Percentiles rank a stretch among this genome's conserved stretches.
Evolutionary conservation across 2,329 filamentous ascomycete genomes (phyloP).

Genomic region (Fusarium subtropicale): DNA sequence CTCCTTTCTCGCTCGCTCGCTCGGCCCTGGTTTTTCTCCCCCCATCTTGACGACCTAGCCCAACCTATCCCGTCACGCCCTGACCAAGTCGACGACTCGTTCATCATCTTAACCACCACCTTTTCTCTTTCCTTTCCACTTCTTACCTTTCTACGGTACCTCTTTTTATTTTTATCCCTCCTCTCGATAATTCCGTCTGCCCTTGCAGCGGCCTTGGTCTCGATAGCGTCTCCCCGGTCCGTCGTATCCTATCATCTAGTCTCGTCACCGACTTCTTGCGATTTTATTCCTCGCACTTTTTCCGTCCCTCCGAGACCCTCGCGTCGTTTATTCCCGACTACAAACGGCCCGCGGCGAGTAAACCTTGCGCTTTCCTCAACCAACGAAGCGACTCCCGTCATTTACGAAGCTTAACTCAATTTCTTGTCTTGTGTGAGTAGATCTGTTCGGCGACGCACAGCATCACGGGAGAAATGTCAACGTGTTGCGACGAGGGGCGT

Average conservation of each 20-base stretch:
- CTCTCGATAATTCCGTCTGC: slow-evolving; percentile 40
- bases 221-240: slow-evolving; percentile 36
- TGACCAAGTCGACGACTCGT: slow-evolving; percentile 41
- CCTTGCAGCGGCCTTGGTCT: slow-evolving; percentile 40
- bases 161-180: slow-evolving; percentile 31
- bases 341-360: slow-evolving; percentile 38
- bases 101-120: slow-evolving; percentile 44
- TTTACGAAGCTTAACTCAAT: slow-evolving; percentile 28
- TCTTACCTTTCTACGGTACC: slow-evolving; percentile 29
- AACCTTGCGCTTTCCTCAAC: slow-evolving; percentile 38
- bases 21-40: slow-evolving; percentile 44
- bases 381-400: slow-evolving; percentile 37
- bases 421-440: slow-evolving; percentile 42
- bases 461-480: slow-evolving; percentile 32
- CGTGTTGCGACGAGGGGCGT: slow-evolving; percentile 44
- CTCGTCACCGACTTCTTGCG: slow-evolving; percentile 40
- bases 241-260: slow-evolving; percentile 24
- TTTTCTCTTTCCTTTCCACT: slow-evolving; percentile 27
- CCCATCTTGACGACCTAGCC: slow-evolving; percentile 32
- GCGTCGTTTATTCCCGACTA: slow-evolving; percentile 46
- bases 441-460: slow-evolving; percentile 22
- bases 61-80: slow-evolving; percentile 41
- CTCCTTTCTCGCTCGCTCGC: slow-evolving; percentile 47
- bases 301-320: slow-evolving; percentile 45
- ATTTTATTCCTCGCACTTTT: slow-evolving; percentile 38